Percentiles rank a stretch among this genome's conserved stretches.
Evolutionary conservation across 805 yeast species (phyloP).

Genomic region (Suhomyces kilbournensis): DNA sequence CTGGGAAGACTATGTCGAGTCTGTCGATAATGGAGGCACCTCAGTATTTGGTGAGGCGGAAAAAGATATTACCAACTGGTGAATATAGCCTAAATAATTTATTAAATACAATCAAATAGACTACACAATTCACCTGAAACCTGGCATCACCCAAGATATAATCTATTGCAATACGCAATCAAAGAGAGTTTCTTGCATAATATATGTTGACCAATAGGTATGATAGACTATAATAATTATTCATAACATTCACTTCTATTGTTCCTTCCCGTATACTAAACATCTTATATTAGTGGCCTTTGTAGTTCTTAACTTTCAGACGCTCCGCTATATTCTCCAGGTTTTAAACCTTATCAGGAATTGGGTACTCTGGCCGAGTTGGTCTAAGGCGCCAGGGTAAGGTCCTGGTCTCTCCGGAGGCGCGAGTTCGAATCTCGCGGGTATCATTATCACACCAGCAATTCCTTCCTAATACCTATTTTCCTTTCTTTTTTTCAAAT

Average conservation of each 20-base stretch:
- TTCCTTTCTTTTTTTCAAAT: slow-evolving; percentile 11
- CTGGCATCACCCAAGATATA: too few species aligned
- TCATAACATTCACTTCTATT: too few species aligned
- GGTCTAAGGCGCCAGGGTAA: slow-evolving; percentile 47
- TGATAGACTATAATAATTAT: too few species aligned
- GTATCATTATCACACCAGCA: slow-evolving; percentile 35
- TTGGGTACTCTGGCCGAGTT: slow-evolving; percentile 45
- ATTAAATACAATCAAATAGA: neutral
- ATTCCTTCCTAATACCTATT: slow-evolving; percentile 23
- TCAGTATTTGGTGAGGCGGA: slow-evolving; percentile 91
- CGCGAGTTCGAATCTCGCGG: slow-evolving; percentile 47
- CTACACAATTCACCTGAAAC: too few species aligned
- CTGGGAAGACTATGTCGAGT: slow-evolving; percentile 38
- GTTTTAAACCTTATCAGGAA: slow-evolving; percentile 16
- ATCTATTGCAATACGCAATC: too few species aligned
- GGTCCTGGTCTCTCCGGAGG: slow-evolving; percentile 47
- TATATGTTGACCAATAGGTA: too few species aligned
- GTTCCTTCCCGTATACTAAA: too few species aligned
- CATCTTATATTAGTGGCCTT: too few species aligned
- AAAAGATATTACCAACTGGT: slow-evolving; percentile 88
- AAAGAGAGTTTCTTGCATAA: too few species aligned
- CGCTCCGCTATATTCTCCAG: neutral
- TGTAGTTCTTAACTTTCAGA: too few species aligned
- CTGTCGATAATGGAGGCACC: slow-evolving; percentile 45
- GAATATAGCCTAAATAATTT: slow-evolving; percentile 11